Conservation (phyloP, 192 early-diverging fungal species). For the Diversispora eburnea region DNA sequence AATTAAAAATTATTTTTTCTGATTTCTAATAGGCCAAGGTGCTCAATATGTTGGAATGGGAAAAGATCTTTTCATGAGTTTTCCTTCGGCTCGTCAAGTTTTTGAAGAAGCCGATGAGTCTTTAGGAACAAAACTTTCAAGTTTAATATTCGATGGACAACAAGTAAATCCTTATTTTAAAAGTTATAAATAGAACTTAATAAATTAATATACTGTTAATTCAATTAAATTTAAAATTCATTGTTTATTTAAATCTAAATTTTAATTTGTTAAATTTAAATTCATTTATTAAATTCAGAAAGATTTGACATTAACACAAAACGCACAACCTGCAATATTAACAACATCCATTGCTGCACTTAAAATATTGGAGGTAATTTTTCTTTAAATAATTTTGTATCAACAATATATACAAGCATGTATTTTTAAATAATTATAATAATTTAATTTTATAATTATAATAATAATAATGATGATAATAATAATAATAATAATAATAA, state of each 20-base stretch:
- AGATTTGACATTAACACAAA: conserved; percentile 58
- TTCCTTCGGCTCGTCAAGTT: conserved; percentile 66
- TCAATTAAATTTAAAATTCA: no score
- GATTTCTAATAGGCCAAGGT: conserved; percentile 58
- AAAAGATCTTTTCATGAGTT: conserved; percentile 75
- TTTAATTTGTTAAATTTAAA: not conserved
- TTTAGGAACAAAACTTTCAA: conserved; percentile 65
- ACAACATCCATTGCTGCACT: conserved; percentile 85
- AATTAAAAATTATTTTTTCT: not conserved
- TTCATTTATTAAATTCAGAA: conserved; percentile 28
- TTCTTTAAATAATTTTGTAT: not conserved
- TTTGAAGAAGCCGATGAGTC: conserved; percentile 90
- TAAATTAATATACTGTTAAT: no score
- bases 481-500: not conserved
- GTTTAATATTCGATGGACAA: conserved; percentile 87
- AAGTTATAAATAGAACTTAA: no score
- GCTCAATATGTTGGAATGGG: conserved; percentile 93
- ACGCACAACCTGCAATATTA: conserved; percentile 92
- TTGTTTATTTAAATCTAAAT: not conserved
- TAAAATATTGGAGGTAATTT: conserved; percentile 68
- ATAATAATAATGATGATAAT: not conserved
- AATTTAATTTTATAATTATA: no score
- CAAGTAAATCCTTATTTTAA: conserved; percentile 37
- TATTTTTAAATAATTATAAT: not conserved
- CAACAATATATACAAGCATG: not conserved